phyloP scores from a whole-genome alignment of 257 asterid genomes.

The Cynanchum wilfordii region DNA sequence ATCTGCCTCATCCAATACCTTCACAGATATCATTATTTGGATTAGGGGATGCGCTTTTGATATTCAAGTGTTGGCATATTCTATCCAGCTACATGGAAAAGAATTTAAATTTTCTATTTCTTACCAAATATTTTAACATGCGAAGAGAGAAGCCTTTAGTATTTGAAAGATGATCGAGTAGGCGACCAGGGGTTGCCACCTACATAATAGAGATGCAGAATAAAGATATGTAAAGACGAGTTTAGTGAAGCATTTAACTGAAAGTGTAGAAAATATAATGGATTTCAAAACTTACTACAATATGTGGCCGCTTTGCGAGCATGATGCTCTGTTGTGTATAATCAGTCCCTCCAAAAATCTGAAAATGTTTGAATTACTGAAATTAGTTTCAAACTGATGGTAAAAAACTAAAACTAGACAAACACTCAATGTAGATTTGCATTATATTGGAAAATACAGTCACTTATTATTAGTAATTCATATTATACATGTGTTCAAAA shows the following conservation, averaged over 20 bases:
- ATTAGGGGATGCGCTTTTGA: not conserved
- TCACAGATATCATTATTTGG: not conserved
- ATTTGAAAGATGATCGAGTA: slow-evolving; percentile 82
- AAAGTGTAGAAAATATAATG: not conserved
- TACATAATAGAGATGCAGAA: slow-evolving; percentile 21
- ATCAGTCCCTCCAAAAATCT: slow-evolving; percentile 90
- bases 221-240: not conserved
- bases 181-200: slow-evolving; percentile 99
- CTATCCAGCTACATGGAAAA: not conserved
- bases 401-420: not conserved
- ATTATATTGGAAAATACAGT: not conserved
- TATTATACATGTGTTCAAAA: not conserved
- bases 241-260: not conserved
- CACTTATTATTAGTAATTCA: not conserved
- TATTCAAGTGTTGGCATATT: not conserved
- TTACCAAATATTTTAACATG: slow-evolving; percentile 65
- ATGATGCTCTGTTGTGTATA: slow-evolving; percentile 69
- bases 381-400: not conserved
- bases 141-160: slow-evolving; percentile 89
- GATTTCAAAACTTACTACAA: slow-evolving; percentile 51
- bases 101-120: slow-evolving; percentile 8
- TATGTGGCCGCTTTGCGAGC: slow-evolving; percentile 82
- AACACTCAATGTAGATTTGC: not conserved
- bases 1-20: slow-evolving; percentile 97
- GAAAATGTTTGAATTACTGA: slow-evolving; percentile 16